These are phyloP conservation scores for Mucor plumbeus DNA, from an alignment of 371 early-diverging fungal genomes.

Conservation along the genomic window DNA sequence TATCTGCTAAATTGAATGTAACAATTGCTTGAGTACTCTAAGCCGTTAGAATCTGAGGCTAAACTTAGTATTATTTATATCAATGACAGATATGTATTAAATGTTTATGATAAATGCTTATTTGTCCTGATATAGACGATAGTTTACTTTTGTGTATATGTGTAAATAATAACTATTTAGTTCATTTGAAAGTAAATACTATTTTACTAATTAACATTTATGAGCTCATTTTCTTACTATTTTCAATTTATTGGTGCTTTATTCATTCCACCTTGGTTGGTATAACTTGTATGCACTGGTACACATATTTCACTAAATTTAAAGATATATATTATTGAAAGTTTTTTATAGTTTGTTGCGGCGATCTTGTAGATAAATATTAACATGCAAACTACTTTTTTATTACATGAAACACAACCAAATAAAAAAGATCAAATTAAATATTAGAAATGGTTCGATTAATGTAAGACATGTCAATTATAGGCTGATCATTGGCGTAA, in stretches of 20 bases:
- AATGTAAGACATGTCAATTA: slow-evolving; percentile 5
- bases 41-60: too few relatives aligned
- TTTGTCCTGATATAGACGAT: too few relatives aligned
- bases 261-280: background rate
- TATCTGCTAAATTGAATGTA: too few relatives aligned
- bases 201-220: background rate
- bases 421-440: background rate
- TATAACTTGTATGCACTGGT: too few relatives aligned
- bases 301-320: background rate
- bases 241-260: background rate
- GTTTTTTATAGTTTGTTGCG: background rate
- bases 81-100: too few relatives aligned
- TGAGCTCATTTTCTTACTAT: background rate
- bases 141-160: too few relatives aligned
- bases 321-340: background rate
- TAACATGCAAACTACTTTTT: too few relatives aligned
- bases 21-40: too few relatives aligned
- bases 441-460: slow-evolving; percentile 1
- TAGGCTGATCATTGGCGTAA: background rate
- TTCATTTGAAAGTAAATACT: too few relatives aligned
- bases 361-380: background rate
- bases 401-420: background rate
- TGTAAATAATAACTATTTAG: too few relatives aligned
- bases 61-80: too few relatives aligned
- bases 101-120: too few relatives aligned